phyloP scores from a whole-genome alignment of 257 asterid species.

The Ballota nigra region DNA sequence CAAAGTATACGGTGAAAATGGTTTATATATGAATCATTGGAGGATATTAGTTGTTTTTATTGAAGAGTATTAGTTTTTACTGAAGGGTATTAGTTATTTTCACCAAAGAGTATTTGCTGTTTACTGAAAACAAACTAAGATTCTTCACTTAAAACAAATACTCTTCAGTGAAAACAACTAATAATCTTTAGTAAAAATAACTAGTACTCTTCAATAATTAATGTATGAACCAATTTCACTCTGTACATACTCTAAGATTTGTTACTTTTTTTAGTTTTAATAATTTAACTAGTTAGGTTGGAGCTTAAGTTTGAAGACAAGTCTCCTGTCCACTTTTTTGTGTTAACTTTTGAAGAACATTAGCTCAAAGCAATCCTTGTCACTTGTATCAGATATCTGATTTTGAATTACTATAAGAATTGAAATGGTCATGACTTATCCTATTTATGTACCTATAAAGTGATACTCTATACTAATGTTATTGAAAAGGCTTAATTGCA shows the following conservation, averaged over 20 bases:
- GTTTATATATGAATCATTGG: too few relatives aligned
- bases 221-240: neutral
- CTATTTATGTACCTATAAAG: neutral
- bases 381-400: neutral
- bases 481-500: neutral
- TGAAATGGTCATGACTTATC: neutral
- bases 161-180: too few relatives aligned
- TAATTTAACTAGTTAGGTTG: constrained; percentile 15
- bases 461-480: neutral
- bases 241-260: neutral
- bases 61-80: too few relatives aligned
- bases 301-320: constrained; percentile 21
- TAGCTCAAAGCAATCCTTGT: constrained; percentile 11
- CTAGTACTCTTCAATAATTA: too few relatives aligned
- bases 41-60: too few relatives aligned
- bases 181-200: too few relatives aligned
- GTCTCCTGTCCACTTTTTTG: neutral
- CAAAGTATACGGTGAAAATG: too few relatives aligned
- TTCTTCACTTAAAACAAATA: too few relatives aligned
- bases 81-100: too few relatives aligned
- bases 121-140: too few relatives aligned
- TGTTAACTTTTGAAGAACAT: neutral
- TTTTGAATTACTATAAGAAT: neutral
- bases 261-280: neutral
- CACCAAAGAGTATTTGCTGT: too few relatives aligned